Conservation (phyloP, 2,329 filamentous ascomycete genomes). For the Cryphonectria naterciae region DNA sequence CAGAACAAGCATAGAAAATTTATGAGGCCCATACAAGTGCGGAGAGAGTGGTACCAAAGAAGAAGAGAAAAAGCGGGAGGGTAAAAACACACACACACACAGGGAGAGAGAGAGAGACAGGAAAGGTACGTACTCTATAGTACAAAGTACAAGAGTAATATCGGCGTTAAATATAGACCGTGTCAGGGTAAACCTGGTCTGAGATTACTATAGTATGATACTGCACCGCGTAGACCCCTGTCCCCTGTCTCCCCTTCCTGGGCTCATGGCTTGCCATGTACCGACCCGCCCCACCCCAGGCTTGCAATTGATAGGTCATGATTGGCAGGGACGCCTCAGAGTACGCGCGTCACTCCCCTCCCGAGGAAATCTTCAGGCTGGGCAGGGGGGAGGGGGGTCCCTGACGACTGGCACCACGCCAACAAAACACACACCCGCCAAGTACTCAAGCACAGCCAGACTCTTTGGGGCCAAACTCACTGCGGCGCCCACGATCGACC, state of each 20-base stretch:
- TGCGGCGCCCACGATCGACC: conserved; percentile 2
- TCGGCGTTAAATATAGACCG: conserved; percentile 23
- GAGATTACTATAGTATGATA: background rate
- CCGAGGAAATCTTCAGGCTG: background rate
- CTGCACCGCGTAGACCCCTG: conserved; percentile 1
- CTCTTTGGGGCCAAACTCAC: background rate
- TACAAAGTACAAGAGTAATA: background rate
- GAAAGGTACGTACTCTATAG: background rate
- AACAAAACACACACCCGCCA: background rate
- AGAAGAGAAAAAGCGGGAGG: background rate
- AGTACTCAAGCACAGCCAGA: background rate
- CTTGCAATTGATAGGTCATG: conserved; percentile 20
- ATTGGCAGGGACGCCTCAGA: conserved; percentile 25
- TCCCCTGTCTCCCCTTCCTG: background rate
- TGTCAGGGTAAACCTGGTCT: conserved; percentile 4
- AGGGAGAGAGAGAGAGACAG: too few species aligned
- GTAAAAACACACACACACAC: too few species aligned
- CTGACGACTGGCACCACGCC: conserved; percentile 6
- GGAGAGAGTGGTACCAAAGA: background rate
- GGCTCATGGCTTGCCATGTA: background rate
- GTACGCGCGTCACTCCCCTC: conserved; percentile 26
- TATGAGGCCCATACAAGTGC: background rate
- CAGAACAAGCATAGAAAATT: background rate
- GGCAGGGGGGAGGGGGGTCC: background rate
- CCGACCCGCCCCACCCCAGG: conserved; percentile 17